Evolutionary conservation across 2,329 filamentous ascomycete genomes (phyloP).

Genomic region (Fusarium haematococcum): DNA sequence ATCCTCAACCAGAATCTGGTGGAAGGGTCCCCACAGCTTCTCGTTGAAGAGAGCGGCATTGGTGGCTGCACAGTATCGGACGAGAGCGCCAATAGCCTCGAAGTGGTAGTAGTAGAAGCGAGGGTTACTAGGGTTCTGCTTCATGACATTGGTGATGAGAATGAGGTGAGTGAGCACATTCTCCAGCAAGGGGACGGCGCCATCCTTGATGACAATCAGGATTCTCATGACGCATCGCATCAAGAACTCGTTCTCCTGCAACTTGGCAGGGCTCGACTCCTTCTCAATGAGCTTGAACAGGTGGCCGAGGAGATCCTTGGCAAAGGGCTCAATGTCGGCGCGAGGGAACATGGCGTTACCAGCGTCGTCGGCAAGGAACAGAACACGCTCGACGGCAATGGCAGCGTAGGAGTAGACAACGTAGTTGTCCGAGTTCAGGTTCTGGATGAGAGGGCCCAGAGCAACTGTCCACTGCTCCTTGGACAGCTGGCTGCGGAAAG

Average conservation of each 20-base stretch:
- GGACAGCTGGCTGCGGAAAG: slow-evolving; percentile 93
- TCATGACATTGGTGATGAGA: slow-evolving; percentile 90
- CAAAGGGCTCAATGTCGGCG: slow-evolving; percentile 80
- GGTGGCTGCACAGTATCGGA: slow-evolving; percentile 73
- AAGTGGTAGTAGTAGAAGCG: slow-evolving; percentile 99
- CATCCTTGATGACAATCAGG: slow-evolving; percentile 91
- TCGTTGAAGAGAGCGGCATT: slow-evolving; percentile 82
- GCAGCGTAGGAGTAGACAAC: slow-evolving; percentile 98
- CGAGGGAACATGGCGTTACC: slow-evolving; percentile 84
- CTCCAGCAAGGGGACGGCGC: slow-evolving; percentile 78
- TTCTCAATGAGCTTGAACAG: slow-evolving; percentile 92
- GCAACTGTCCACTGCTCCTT: slow-evolving; percentile 92
- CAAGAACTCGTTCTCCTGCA: slow-evolving; percentile 98
- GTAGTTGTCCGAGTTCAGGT: slow-evolving; percentile 89
- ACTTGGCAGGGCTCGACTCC: slow-evolving; percentile 85
- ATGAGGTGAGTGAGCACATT: slow-evolving; percentile 86
- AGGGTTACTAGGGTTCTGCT: slow-evolving; percentile 95
- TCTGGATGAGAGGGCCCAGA: slow-evolving; percentile 90
- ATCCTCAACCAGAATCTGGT: slow-evolving; percentile 81
- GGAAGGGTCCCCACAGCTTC: slow-evolving; percentile 85
- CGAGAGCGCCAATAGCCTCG: slow-evolving; percentile 90
- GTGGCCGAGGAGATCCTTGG: slow-evolving; percentile 88
- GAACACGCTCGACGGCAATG: slow-evolving; percentile 92
- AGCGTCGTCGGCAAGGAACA: slow-evolving; percentile 83
- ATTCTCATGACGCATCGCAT: slow-evolving; percentile 99